Evolutionary conservation across 805 yeast genomes (phyloP).

Genomic region (Nakazawaea wyomingensis): DNA sequence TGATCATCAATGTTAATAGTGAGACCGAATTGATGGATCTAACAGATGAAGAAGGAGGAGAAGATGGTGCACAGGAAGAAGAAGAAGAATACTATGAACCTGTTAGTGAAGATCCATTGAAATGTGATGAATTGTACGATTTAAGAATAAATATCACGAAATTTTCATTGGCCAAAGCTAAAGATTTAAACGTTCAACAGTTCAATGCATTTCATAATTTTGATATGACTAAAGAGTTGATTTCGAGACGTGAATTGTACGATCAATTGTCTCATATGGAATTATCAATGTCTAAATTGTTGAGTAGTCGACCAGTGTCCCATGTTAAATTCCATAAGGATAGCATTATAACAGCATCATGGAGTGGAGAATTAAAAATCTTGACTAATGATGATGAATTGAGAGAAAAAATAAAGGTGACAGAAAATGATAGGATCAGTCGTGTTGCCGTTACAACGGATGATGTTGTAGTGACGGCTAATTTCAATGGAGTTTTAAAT

Average conservation of each 20-base stretch:
- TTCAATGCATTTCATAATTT: conserved; percentile 22
- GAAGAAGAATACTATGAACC: conserved; percentile 30
- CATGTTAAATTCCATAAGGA: conserved; percentile 41
- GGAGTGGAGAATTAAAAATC: conserved; percentile 71
- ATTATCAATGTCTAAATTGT: conserved; percentile 63
- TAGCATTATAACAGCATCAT: conserved; percentile 63
- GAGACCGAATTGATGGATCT: conserved; percentile 12
- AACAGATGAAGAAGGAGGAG: conserved; percentile 20
- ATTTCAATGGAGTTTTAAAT: conserved; percentile 33
- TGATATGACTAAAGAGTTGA: conserved; percentile 38
- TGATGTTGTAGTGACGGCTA: conserved; percentile 6
- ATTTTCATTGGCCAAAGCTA: conserved; percentile 44
- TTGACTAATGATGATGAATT: conserved; percentile 34
- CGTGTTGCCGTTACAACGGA: conserved; percentile 61
- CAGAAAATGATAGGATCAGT: conserved; percentile 58
- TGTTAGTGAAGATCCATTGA: conserved; percentile 55
- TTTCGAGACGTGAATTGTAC: conserved; percentile 40
- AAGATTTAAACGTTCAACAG: conserved; percentile 33
- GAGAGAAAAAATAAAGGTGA: conserved; percentile 21
- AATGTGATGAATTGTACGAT: conserved; percentile 48
- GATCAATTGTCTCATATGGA: conserved; percentile 30
- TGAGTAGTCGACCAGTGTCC: conserved; percentile 67
- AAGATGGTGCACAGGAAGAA: conserved; percentile 23
- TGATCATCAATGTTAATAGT: conserved; percentile 6
- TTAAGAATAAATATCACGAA: conserved; percentile 49